Conservation (phyloP, 495 filamentous ascomycete species). For the Usnea hakonensis region DNA sequence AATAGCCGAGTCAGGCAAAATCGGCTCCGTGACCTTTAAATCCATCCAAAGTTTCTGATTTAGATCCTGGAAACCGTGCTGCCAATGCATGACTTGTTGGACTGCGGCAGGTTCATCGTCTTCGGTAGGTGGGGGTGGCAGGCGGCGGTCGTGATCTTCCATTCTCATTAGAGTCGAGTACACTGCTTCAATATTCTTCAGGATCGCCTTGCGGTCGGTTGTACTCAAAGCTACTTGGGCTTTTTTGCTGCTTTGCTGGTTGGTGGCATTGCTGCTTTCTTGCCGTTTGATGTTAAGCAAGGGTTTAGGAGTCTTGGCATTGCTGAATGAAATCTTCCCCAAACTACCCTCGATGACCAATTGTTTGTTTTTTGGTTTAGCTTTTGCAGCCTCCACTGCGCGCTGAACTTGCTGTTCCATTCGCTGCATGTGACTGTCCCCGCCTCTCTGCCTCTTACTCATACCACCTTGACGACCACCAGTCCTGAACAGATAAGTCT, state of each 20-base stretch:
- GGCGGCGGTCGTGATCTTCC: constrained; percentile 88
- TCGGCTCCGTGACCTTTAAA: constrained; percentile 85
- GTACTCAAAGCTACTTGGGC: constrained; percentile 37
- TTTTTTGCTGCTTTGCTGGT: constrained; percentile 37
- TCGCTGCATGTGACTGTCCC: constrained; percentile 94
- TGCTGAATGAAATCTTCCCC: constrained; percentile 98
- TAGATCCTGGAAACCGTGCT: constrained; percentile 56
- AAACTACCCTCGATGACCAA: constrained; percentile 97
- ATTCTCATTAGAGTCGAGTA: constrained; percentile 83
- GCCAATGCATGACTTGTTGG: constrained; percentile 61
- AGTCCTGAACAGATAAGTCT: constrained; percentile 94
- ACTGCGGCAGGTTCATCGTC: constrained; percentile 54
- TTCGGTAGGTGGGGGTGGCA: constrained; percentile 60
- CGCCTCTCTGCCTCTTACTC: constrained; percentile 61
- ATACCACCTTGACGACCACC: constrained; percentile 65
- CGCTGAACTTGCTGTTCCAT: constrained; percentile 99
- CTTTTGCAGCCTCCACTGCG: constrained; percentile 93
- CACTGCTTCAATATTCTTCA: constrained; percentile 77
- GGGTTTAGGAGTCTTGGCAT: constrained; percentile 91
- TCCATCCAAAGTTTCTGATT: constrained; percentile 75
- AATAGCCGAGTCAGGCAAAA: constrained; percentile 58
- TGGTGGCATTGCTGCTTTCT: constrained; percentile 55
- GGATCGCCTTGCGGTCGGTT: constrained; percentile 70
- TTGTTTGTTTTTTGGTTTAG: constrained; percentile 94
- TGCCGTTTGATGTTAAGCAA: constrained; percentile 88